Evolutionary conservation across 306 rosid genomes (phyloP).

Genomic region (Fagus crenata): DNA sequence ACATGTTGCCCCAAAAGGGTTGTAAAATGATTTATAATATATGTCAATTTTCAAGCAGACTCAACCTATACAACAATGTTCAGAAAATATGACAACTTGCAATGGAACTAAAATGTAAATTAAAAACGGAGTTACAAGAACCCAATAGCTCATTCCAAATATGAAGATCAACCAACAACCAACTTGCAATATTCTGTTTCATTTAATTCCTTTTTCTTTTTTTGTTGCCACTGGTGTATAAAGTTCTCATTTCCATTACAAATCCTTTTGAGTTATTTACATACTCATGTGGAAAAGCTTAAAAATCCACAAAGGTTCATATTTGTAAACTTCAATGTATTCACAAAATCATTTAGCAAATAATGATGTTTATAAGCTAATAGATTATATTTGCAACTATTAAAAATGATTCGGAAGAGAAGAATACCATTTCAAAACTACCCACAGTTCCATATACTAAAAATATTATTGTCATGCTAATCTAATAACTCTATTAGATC

Average conservation of each 20-base stretch:
- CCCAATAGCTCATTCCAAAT: not conserved
- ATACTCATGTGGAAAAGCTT: not conserved
- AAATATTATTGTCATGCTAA: not conserved
- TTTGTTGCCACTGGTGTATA: too few relatives aligned
- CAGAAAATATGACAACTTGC: not conserved
- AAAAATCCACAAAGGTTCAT: not conserved
- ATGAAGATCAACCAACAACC: not conserved
- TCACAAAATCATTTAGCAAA: not conserved
- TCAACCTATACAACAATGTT: not conserved
- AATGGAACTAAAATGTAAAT: not conserved
- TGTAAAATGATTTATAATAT: not conserved
- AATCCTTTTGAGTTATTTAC: not conserved
- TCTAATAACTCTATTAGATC: not conserved
- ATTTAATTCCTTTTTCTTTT: not conserved
- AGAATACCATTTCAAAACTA: slow-evolving; percentile 1
- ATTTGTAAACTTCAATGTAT: not conserved
- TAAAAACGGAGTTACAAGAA: not conserved
- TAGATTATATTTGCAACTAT: not conserved
- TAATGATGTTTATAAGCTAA: not conserved
- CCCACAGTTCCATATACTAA: not conserved
- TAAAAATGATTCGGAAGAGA: not conserved
- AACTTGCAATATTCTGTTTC: not conserved
- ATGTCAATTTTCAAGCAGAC: not conserved
- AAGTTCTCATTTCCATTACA: not conserved
- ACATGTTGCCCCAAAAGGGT: not conserved